These are phyloP conservation scores for Grosmannia huntii DNA, from an alignment of 2,329 filamentous ascomycete species.

Conservation along the genomic window DNA sequence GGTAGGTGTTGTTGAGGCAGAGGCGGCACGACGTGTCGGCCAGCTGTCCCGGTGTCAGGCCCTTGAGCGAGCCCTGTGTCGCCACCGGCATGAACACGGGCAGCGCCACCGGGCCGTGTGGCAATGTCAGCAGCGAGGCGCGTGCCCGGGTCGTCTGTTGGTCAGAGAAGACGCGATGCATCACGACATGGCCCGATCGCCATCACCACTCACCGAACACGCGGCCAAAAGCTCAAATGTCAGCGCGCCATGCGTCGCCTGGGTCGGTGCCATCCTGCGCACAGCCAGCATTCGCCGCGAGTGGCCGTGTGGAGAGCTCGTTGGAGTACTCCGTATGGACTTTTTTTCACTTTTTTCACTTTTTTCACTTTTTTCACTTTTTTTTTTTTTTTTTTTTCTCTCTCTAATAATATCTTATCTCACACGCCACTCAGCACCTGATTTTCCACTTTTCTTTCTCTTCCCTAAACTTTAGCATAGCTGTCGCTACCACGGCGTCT, in stretches of 20 bases:
- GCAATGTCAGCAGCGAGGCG: slow-evolving; percentile 74
- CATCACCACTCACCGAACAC: slow-evolving; percentile 10
- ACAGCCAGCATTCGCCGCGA: slow-evolving; percentile 12
- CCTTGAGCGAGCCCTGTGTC: slow-evolving; percentile 91
- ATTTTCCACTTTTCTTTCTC: slow-evolving; percentile 14
- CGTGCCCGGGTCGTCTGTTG: slow-evolving; percentile 81
- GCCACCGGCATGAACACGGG: slow-evolving; percentile 98
- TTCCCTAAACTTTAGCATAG: background rate
- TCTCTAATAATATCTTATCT: background rate
- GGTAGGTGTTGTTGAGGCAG: slow-evolving; percentile 97
- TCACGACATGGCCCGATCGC: background rate
- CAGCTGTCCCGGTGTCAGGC: slow-evolving; percentile 81
- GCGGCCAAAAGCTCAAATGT: slow-evolving; percentile 18
- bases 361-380: background rate
- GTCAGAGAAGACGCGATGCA: background rate
- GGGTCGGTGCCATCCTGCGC: slow-evolving; percentile 14
- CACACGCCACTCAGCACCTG: slow-evolving; percentile 11
- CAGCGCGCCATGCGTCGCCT: slow-evolving; percentile 18
- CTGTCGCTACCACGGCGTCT: background rate
- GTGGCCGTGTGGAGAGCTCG: no score
- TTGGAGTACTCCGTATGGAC: no score
- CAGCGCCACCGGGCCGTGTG: slow-evolving; percentile 80
- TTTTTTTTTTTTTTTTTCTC: background rate
- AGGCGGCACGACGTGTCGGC: slow-evolving; percentile 80
- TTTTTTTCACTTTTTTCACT: no score